A percentile compares a stretch with the other conserved stretches of the same genome.
Conservation (phyloP, 768 basidiomycete species). For the Russula brevipes region DNA sequence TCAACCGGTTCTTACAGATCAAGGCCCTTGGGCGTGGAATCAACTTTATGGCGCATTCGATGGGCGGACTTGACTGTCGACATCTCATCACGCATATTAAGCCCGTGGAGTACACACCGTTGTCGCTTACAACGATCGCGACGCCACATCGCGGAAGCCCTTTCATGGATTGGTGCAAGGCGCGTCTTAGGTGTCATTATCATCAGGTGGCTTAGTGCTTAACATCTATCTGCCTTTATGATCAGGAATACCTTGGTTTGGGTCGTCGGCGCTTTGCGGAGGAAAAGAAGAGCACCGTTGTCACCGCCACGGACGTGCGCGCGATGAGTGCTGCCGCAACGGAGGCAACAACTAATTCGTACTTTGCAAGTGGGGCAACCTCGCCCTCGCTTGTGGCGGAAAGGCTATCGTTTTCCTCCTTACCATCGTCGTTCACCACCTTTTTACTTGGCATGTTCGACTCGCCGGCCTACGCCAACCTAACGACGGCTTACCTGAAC, state of each 20-base stretch:
- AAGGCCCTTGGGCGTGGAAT: slow-evolving; percentile 71
- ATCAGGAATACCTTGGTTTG: slow-evolving; percentile 85
- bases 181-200: slow-evolving; percentile 36
- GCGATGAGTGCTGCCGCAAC: neutral
- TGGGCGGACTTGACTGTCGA: slow-evolving; percentile 96
- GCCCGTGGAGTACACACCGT: slow-evolving; percentile 76
- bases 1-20: slow-evolving; percentile 65
- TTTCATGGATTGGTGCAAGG: slow-evolving; percentile 99
- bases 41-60: slow-evolving; percentile 94
- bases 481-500: slow-evolving; percentile 79
- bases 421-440: slow-evolving; percentile 81
- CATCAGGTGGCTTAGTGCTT: neutral
- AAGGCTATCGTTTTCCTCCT: slow-evolving; percentile 49
- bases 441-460: slow-evolving; percentile 86
- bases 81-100: slow-evolving; percentile 84
- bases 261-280: slow-evolving; percentile 37
- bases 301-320: neutral
- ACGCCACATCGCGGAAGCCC: slow-evolving; percentile 96
- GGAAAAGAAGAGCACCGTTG: neutral
- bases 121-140: slow-evolving; percentile 82
- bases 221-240: neutral
- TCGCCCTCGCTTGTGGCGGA: slow-evolving; percentile 23
- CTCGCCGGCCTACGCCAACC: slow-evolving; percentile 93
- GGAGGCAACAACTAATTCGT: neutral
- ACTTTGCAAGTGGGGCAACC: neutral